Evolutionary conservation across 352 stramenopile genomes (phyloP).

Genomic region (Pythium phragmitis): DNA sequence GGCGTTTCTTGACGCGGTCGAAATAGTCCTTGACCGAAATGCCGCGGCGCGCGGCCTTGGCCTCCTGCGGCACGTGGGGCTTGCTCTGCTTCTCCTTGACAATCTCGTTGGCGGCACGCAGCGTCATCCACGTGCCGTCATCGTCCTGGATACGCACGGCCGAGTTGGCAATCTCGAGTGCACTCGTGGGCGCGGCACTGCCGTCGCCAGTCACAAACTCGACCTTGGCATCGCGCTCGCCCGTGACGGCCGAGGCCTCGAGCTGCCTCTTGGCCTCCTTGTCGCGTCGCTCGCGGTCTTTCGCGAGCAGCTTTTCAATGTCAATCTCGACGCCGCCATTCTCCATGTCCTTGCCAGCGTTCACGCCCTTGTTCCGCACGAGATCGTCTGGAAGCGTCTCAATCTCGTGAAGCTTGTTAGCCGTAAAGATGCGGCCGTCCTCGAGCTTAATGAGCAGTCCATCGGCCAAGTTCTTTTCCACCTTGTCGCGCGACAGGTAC

Average conservation of each 20-base stretch:
- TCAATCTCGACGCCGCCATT: constrained; percentile 58
- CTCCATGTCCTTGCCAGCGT: constrained; percentile 26
- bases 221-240: constrained; percentile 42
- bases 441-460: constrained; percentile 67
- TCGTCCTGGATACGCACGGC: constrained; percentile 84
- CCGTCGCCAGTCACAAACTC: constrained; percentile 54
- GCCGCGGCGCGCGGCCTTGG: constrained; percentile 70
- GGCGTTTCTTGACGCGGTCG: constrained; percentile 72
- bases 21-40: constrained; percentile 89
- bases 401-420: constrained; percentile 83
- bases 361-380: constrained; percentile 43
- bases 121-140: constrained; percentile 81
- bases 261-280: constrained; percentile 40
- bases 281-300: constrained; percentile 60
- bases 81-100: constrained; percentile 75
- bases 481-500: constrained; percentile 79
- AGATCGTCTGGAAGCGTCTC: constrained; percentile 82
- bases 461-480: constrained; percentile 80
- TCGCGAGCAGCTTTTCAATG: constrained; percentile 69
- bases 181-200: constrained; percentile 43
- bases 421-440: constrained; percentile 81
- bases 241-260: constrained; percentile 16
- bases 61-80: constrained; percentile 54
- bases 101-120: constrained; percentile 76
- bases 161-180: constrained; percentile 71